A percentile compares a stretch with the other conserved stretches of the same genome.
Conservation (phyloP, 2,329 filamentous ascomycete genomes). For the Sclerotinia trifoliorum region DNA sequence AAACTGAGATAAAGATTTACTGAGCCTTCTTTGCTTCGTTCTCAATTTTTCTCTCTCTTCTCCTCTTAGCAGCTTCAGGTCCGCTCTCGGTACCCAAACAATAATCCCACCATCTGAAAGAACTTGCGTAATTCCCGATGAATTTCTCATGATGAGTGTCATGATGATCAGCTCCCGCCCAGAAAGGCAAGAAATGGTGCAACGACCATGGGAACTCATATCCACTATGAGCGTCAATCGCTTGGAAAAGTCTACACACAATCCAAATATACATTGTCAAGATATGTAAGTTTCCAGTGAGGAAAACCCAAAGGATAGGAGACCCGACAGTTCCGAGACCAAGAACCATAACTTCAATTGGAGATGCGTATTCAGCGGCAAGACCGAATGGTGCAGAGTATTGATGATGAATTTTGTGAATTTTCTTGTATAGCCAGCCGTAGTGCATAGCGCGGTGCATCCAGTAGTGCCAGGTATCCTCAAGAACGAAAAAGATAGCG, state of each 20-base stretch:
- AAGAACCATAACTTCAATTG: constrained; percentile 93
- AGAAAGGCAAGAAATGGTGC: constrained; percentile 94
- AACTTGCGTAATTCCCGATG: constrained; percentile 96
- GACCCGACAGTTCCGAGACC: constrained; percentile 81
- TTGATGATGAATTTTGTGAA: constrained; percentile 99
- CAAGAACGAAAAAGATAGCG: constrained; percentile 88
- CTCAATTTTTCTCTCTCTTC: constrained; percentile 71
- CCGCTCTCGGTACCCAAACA: constrained; percentile 90
- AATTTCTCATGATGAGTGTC: constrained; percentile 98
- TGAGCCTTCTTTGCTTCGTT: constrained; percentile 59
- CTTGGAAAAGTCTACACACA: constrained; percentile 87
- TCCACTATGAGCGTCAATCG: constrained; percentile 94
- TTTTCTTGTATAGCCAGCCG: constrained; percentile 89
- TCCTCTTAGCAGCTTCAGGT: constrained; percentile 78
- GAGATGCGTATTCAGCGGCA: constrained; percentile 95
- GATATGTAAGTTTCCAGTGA: constrained; percentile 88
- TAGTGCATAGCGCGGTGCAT: constrained; percentile 90
- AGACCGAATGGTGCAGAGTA: constrained; percentile 97
- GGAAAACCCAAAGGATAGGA: constrained; percentile 77
- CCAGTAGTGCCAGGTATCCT: constrained; percentile 99
- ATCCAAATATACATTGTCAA: constrained; percentile 99
- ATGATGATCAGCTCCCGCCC: constrained; percentile 96
- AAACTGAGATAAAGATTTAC: background rate
- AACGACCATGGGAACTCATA: constrained; percentile 99
- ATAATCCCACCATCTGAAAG: constrained; percentile 99